Conservation (phyloP, 1,284 basidiomycete species). For the Salmacisia buchloeana region DNA sequence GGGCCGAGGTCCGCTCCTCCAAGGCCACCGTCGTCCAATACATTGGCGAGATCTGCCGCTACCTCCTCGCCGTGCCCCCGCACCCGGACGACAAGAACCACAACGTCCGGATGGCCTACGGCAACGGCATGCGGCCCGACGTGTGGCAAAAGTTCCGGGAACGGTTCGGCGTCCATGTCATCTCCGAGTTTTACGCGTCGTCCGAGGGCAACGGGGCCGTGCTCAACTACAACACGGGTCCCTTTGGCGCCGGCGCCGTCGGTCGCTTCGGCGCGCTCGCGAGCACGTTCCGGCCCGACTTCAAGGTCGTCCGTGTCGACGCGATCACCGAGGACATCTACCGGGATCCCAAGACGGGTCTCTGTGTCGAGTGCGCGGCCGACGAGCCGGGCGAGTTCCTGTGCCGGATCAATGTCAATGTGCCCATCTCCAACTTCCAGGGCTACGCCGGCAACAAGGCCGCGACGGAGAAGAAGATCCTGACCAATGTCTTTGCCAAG, state of each 20-base stretch:
- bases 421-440: constrained; percentile 28
- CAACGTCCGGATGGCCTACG: constrained; percentile 51
- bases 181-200: constrained; percentile 50
- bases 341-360: constrained; percentile 39
- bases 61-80: constrained; percentile 48
- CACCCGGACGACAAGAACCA: constrained; percentile 47
- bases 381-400: constrained; percentile 49
- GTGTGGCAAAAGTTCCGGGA: constrained; percentile 51
- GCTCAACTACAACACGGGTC: constrained; percentile 47
- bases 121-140: constrained; percentile 50
- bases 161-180: constrained; percentile 40
- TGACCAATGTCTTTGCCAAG: constrained; percentile 44
- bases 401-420: constrained; percentile 36
- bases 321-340: constrained; percentile 50
- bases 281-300: constrained; percentile 30
- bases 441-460: constrained; percentile 45
- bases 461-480: constrained; percentile 49
- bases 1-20: constrained; percentile 45
- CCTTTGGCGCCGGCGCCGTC: constrained; percentile 49
- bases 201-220: constrained; percentile 48
- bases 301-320: constrained; percentile 46
- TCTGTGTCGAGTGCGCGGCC: constrained; percentile 40
- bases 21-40: constrained; percentile 50
- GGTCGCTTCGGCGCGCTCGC: constrained; percentile 41
- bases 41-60: constrained; percentile 50